phyloP scores from a whole-genome alignment of 345 rosid species.

The Rhodomyrtus tomentosa region DNA sequence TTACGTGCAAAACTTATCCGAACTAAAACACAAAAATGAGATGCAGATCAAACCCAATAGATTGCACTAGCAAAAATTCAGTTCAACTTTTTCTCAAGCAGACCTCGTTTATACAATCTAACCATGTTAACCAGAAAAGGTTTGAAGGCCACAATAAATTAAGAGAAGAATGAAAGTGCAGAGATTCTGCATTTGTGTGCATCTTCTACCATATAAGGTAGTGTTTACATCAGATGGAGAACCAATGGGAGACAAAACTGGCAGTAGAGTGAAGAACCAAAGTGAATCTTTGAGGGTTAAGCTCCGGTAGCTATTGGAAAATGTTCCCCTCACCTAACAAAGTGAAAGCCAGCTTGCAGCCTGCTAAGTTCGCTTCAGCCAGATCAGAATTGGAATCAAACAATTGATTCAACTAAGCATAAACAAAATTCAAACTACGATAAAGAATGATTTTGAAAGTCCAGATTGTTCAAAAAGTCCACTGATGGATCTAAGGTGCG shows the following conservation, averaged over 20 bases:
- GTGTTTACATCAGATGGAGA: conserved; percentile 16
- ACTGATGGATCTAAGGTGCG: too few species aligned
- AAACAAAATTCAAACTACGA: too few species aligned
- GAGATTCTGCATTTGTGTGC: conserved; percentile 34
- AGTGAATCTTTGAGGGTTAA: conserved; percentile 61
- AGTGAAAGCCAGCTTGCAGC: too few species aligned
- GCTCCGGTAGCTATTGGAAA: conserved; percentile 64
- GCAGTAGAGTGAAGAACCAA: conserved; percentile 18
- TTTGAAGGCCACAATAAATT: too few species aligned
- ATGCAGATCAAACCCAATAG: conserved; percentile 20
- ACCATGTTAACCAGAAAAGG: conserved; percentile 15
- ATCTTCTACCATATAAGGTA: conserved; percentile 23
- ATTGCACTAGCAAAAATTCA: conserved; percentile 16
- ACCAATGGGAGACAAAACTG: conserved; percentile 18
- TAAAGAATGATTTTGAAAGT: too few species aligned
- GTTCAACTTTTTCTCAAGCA: conserved; percentile 20
- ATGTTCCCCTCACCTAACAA: too few species aligned
- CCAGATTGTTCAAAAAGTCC: too few species aligned
- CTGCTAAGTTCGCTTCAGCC: too few species aligned
- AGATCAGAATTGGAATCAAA: too few species aligned
- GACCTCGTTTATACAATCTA: conserved; percentile 21
- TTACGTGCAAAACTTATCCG: conserved; percentile 14
- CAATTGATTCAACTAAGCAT: too few species aligned
- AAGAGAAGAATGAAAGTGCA: too few species aligned
- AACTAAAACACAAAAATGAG: conserved; percentile 16